Evolutionary conservation across 129 eudicot species (phyloP), one percentile per base, ranked within the genome.

Genomic region (Chrysanthemum makinoi): DNA sequence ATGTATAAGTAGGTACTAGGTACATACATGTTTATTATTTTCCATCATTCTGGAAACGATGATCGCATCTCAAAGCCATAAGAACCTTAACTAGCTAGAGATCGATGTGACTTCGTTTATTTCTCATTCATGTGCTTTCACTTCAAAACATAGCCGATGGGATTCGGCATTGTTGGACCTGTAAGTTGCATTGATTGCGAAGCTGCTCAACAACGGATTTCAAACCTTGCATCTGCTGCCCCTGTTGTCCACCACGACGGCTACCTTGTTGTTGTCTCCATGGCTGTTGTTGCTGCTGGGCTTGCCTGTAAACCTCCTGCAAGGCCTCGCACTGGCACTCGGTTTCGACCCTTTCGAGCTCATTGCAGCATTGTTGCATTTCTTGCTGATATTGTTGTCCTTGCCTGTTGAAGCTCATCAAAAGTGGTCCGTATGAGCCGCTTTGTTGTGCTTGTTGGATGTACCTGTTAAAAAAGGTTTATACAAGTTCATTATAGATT

Each of bases 341-440:
- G 1, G 28, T 15, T 11, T 28, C 6, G 0, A 62, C 67, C 2
- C 3, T 33, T 33, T 62, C 24, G 13, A 74, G 70, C 54, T 52
- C 70, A 9, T 64, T 13, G 55, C 78, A 74, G 13, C 78, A 74
- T 19, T 64, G 16, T 70, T 70, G 16, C 18, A 10, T 33, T 15
- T 24, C 4, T 33, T 62, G 53, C n/a, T 33, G 20, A 0, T 58
- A 15, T 24, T 59, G 65, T 16, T 14, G 49, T n/a, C 51, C 18
- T 56, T 17, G 65, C 5, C 52, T 14, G 55, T 54, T n/a, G 3
- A 28, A 4, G 33, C n/a, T 16, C 75, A 56, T 70, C 66, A 70
- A 18, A 7, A 20, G 50, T 14, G 22, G 16, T 49, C 26, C 8
- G 24, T 3, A 26, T 2, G 26, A 53, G 0, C 74, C 46, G 2